Percentiles rank a stretch among this genome's conserved stretches.
Evolutionary conservation across 2,329 filamentous ascomycete species (phyloP).

Genomic region (Huntiella abstrusa): DNA sequence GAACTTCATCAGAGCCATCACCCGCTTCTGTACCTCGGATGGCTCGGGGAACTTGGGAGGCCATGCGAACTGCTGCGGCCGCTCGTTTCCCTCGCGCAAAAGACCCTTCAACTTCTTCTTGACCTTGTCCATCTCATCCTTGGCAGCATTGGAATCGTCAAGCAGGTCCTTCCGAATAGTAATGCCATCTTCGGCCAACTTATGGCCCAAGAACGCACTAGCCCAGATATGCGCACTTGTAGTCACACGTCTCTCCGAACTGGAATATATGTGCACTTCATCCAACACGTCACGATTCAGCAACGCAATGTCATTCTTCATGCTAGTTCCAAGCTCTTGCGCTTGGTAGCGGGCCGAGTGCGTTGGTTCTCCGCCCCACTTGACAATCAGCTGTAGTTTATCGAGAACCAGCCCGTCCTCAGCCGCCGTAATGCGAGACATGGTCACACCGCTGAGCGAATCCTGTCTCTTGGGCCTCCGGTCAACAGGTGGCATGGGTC

Average conservation of each 20-base stretch:
- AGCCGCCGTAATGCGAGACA: constrained; percentile 82
- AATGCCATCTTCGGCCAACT: constrained; percentile 71
- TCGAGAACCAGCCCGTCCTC: constrained; percentile 88
- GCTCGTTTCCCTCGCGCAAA: constrained; percentile 76
- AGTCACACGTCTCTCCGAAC: constrained; percentile 82
- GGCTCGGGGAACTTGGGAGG: constrained; percentile 87
- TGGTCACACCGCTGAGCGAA: constrained; percentile 73
- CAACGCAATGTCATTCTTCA: constrained; percentile 83
- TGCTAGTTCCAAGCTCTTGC: constrained; percentile 84
- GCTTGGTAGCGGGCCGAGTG: constrained; percentile 94
- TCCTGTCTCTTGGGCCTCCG: constrained; percentile 48
- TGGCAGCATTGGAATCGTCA: constrained; percentile 94
- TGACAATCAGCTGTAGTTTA: constrained; percentile 93
- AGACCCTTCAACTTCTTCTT: constrained; percentile 98
- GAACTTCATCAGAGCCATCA: constrained; percentile 95
- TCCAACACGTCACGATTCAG: constrained; percentile 85
- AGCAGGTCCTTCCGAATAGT: constrained; percentile 83
- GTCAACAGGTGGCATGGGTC: background rate
- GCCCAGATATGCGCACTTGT: constrained; percentile 96
- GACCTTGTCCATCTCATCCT: constrained; percentile 98
- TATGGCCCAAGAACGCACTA: constrained; percentile 71
- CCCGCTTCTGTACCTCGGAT: constrained; percentile 74
- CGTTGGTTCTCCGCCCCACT: constrained; percentile 96
- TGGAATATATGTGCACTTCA: constrained; percentile 88
- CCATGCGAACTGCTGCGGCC: constrained; percentile 95